A percentile compares a stretch with the other conserved stretches of the same genome.
These are phyloP conservation scores for Antrodiella citrinella DNA, from an alignment of 768 basidiomycete species.

Conservation along the genomic window DNA sequence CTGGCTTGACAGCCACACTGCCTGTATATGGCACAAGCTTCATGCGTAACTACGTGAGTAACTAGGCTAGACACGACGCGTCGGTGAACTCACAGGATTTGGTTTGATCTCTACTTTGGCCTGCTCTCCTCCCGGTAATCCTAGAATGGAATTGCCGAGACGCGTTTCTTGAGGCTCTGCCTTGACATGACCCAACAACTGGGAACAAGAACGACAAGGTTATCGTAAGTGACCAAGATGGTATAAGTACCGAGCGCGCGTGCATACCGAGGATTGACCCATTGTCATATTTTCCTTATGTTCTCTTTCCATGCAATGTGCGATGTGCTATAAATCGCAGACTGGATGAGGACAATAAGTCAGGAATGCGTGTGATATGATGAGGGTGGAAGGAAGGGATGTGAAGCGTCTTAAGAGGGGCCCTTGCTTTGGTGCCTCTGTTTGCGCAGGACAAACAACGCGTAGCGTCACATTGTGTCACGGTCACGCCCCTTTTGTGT, in stretches of 20 bases:
- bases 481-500: not conserved
- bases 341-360: not conserved
- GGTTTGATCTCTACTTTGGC: too few relatives aligned
- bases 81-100: not conserved
- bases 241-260: not conserved
- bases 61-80: not conserved
- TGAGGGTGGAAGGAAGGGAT: not conserved
- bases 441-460: constrained; percentile 5
- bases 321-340: not conserved
- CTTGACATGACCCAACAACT: constrained; percentile 18
- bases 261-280: not conserved
- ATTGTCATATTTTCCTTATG: constrained; percentile 5
- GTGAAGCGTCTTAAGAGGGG: not conserved
- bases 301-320: not conserved
- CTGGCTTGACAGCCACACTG: not conserved
- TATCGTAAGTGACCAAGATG: not conserved
- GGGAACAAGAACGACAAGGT: constrained; percentile 2
- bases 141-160: constrained; percentile 16
- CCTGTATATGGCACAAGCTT: too few relatives aligned
- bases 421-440: not conserved
- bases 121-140: constrained; percentile 16
- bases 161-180: constrained; percentile 24
- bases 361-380: not conserved
- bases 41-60: too few relatives aligned
- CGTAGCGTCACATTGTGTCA: constrained; percentile 14